These are phyloP conservation scores for Chytriomyces sp. DNA, from an alignment of 192 early-diverging fungal genomes.

Conservation along the genomic window DNA sequence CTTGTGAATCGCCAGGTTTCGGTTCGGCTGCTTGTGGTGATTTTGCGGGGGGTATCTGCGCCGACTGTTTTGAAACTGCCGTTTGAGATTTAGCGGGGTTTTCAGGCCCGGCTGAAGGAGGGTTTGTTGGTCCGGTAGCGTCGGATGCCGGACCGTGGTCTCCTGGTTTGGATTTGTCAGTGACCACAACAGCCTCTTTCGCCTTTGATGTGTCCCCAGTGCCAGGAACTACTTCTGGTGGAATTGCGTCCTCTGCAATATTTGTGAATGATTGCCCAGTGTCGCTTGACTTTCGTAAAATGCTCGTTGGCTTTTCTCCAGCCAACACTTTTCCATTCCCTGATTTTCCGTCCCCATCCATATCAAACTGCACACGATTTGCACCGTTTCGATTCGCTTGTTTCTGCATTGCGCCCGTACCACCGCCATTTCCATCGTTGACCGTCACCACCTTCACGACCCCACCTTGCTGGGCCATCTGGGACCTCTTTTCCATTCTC, in stretches of 20 bases:
- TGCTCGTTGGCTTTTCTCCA: constrained; percentile 4
- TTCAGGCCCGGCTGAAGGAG: no score
- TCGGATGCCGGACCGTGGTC: no score
- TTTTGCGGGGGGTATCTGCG: no score
- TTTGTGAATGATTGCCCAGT: background rate
- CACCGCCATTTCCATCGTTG: background rate
- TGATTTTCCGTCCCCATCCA: background rate
- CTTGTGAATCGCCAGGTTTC: background rate
- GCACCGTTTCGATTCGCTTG: background rate
- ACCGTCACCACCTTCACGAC: constrained; percentile 19
- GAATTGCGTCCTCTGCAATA: no score
- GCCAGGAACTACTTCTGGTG: no score
- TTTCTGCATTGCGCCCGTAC: background rate
- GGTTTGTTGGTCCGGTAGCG: no score
- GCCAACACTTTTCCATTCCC: background rate
- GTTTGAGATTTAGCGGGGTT: no score
- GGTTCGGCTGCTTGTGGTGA: background rate
- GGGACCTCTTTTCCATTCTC: constrained; percentile 8
- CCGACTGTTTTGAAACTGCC: no score
- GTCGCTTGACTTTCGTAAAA: constrained; percentile 13
- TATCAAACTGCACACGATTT: constrained; percentile 4
- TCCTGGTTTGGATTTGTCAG: no score
- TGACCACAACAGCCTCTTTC: no score
- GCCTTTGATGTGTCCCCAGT: no score
- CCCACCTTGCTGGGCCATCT: background rate